Base-by-base conservation (phyloP, 2,329 filamentous ascomycete species). In the Diaporthe sp. region DNA sequence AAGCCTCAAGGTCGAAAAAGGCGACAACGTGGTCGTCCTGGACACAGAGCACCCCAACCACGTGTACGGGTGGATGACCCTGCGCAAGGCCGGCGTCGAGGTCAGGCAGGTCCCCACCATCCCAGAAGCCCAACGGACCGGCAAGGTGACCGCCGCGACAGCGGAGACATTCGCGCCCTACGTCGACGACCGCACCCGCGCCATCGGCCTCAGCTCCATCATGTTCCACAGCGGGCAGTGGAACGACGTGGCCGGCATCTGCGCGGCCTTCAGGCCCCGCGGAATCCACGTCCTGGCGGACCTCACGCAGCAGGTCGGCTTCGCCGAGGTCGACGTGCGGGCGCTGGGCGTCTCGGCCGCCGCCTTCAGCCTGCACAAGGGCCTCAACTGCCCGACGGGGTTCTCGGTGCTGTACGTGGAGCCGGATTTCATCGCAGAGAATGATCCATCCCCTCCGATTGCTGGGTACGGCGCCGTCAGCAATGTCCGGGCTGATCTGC, bases 21-120 rank as follows among this genome's bases (percentile, higher is more conserved):
- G 82, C 6, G 82, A 83, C 51, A 84, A 84, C 39, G 80, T 83
- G 9, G 80, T 83, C 5, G 70, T 82, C 0, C 69, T 83, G 13
- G 82, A 83, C 55, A 78, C 76, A 39, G 82, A 84, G 70, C 81
- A 83, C 58, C 82, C 82, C 1, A 83, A 82, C 72, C 81, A 81
- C 15, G 80, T 76, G 0, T 82, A 81, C 42, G 80, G 79, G 0
- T 83, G 81, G 80, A 73, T 83, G 42, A 78, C 80, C 0, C 79
- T 84, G 4, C 77, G 80, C 1, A 46, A 65, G 0, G 25, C 55
- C 8, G 82, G 82, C 2, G 74, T 83, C 13, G 80, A 83, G 58
- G 80, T 83, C 31, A 73, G 81, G 0, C 76, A 78, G 57, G 77
- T 82, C n/a, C 76, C 78, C 9, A 80, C 79, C 22, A 69, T 76